phyloP scores from a whole-genome alignment of 139 green algal genomes.

The Closterium sp. region DNA sequence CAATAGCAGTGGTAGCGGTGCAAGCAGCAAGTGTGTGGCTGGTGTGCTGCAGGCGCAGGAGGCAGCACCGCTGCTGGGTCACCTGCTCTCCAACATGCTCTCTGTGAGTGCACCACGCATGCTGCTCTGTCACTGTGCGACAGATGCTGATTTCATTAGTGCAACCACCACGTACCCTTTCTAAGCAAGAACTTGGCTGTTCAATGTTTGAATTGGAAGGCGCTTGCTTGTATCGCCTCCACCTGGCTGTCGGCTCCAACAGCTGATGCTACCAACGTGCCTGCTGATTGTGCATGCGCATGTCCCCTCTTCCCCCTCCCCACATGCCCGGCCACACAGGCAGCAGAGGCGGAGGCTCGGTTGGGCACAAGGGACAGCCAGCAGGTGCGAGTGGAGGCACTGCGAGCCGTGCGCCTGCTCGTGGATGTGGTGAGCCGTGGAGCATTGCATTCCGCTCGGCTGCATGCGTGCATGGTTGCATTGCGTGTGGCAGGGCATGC shows the following conservation, averaged over 20 bases:
- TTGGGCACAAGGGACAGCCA: background rate
- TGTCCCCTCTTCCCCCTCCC: background rate
- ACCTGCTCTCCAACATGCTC: background rate
- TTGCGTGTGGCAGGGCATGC: too few species aligned
- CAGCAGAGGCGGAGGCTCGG: background rate
- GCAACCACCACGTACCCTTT: too few species aligned
- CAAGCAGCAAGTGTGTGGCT: background rate
- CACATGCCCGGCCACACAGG: background rate
- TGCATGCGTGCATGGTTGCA: too few species aligned
- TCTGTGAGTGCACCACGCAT: background rate
- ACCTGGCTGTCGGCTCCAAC: background rate
- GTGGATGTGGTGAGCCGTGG: background rate
- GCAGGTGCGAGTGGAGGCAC: background rate
- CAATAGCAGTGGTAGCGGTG: background rate
- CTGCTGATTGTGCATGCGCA: background rate
- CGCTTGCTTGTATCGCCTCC: background rate
- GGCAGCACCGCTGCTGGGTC: background rate
- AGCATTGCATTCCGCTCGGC: background rate
- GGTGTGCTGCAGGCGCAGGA: background rate
- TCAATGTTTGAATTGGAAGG: too few species aligned
- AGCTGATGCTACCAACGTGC: background rate
- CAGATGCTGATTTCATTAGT: too few species aligned
- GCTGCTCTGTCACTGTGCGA: too few species aligned
- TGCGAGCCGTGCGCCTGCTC: background rate
- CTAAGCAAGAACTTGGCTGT: too few species aligned